These are phyloP conservation scores for Arthrobotrys musiformis DNA, from an alignment of 2,329 filamentous ascomycete species.

Conservation along the genomic window DNA sequence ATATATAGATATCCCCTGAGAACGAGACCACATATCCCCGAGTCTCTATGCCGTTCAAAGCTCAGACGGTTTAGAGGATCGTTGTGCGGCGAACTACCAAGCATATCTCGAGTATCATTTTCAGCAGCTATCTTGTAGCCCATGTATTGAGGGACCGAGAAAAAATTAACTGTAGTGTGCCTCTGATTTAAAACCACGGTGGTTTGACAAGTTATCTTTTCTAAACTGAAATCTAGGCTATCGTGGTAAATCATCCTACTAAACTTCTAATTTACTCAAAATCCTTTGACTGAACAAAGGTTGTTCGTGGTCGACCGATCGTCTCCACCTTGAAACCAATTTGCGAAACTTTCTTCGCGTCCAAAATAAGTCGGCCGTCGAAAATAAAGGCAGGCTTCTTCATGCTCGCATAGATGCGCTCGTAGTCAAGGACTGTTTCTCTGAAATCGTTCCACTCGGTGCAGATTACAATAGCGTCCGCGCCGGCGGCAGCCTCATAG, in stretches of 20 bases:
- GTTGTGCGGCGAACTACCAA: no score
- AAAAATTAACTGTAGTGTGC: no score
- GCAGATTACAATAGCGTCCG: slow-evolving; percentile 67
- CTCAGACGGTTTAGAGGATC: no score
- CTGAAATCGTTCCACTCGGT: slow-evolving; percentile 69
- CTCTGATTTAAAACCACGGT: not conserved
- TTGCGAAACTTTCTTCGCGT: slow-evolving; percentile 58
- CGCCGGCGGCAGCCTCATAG: slow-evolving; percentile 65
- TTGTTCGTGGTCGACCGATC: slow-evolving; percentile 58
- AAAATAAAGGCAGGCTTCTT: slow-evolving; percentile 67
- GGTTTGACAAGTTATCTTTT: not conserved
- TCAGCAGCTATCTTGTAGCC: no score
- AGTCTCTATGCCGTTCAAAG: no score
- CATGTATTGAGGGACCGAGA: no score
- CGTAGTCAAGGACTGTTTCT: slow-evolving; percentile 64
- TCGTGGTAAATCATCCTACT: not conserved
- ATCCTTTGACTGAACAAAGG: slow-evolving; percentile 43
- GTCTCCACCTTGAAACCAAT: slow-evolving; percentile 61
- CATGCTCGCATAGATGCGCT: slow-evolving; percentile 64
- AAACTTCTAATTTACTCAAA: slow-evolving; percentile 21
- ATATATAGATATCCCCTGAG: no score
- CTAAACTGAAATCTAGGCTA: not conserved
- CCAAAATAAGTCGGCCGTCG: slow-evolving; percentile 64
- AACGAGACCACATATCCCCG: no score
- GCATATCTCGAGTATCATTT: no score